Evolutionary conservation across 768 basidiomycete species (phyloP).

Genomic region (Mycena galopus): DNA sequence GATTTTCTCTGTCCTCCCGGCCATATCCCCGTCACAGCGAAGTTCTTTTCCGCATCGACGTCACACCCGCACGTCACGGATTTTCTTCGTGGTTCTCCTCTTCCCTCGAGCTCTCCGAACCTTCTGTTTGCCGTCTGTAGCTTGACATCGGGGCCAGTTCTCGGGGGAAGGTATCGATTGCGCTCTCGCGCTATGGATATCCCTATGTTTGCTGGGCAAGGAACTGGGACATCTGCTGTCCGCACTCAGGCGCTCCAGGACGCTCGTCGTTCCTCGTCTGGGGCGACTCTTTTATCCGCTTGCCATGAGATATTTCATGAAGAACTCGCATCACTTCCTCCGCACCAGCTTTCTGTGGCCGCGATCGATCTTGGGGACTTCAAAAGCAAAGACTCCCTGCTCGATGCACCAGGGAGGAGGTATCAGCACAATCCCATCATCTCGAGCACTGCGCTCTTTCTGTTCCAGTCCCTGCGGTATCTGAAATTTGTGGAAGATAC

Average conservation of each 20-base stretch:
- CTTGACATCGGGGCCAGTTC: no score
- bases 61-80: no score
- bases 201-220: slow-evolving; percentile 75
- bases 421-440: slow-evolving; percentile 63
- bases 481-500: slow-evolving; percentile 47
- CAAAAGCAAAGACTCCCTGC: slow-evolving; percentile 50
- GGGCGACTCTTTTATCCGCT: slow-evolving; percentile 60
- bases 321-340: slow-evolving; percentile 63
- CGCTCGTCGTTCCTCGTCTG: slow-evolving; percentile 54
- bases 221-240: slow-evolving; percentile 51
- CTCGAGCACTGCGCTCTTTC: slow-evolving; percentile 61
- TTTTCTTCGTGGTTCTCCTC: no score
- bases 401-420: slow-evolving; percentile 49
- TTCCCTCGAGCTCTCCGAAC: no score
- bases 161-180: no score
- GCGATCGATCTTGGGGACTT: slow-evolving; percentile 63
- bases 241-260: slow-evolving; percentile 57
- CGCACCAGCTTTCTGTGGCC: slow-evolving; percentile 47
- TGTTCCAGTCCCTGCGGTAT: slow-evolving; percentile 67
- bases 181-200: no score
- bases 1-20: no score
- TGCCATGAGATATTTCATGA: slow-evolving; percentile 63
- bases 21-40: no score
- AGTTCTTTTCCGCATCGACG: no score
- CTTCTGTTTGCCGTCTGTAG: no score